Evolutionary conservation across 2,329 filamentous ascomycete species (phyloP).

Genomic region (Myriosclerotinia curreyana): DNA sequence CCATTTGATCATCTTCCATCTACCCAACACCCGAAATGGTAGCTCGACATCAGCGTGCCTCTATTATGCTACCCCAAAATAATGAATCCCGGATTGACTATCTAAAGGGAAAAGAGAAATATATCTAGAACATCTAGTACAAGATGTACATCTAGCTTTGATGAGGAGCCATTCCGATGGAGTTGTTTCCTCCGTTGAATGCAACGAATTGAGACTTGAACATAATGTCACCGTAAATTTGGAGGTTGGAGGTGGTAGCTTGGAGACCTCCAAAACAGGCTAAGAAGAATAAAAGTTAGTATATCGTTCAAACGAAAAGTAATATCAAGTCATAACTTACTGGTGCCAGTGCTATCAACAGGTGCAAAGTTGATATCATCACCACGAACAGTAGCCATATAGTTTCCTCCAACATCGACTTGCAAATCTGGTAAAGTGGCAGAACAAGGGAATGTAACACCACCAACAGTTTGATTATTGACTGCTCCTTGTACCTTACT

Average conservation of each 20-base stretch:
- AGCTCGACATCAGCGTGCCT: slow-evolving; percentile 7
- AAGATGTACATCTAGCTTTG: slow-evolving; percentile 27
- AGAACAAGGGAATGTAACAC: slow-evolving; percentile 42
- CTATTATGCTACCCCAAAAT: slow-evolving; percentile 13
- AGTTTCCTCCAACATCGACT: slow-evolving; percentile 42
- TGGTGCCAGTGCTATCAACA: slow-evolving; percentile 45
- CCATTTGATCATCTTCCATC: neutral
- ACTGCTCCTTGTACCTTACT: slow-evolving; percentile 40
- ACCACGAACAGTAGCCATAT: slow-evolving; percentile 47
- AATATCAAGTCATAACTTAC: slow-evolving; percentile 41
- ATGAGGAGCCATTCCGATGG: slow-evolving; percentile 49
- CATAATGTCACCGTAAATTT: slow-evolving; percentile 62
- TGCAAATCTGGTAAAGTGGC: slow-evolving; percentile 40
- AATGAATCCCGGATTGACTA: neutral
- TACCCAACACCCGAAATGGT: slow-evolving; percentile 5
- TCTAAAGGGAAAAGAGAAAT: slow-evolving; percentile 3
- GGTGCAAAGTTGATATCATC: slow-evolving; percentile 52
- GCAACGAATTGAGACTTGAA: slow-evolving; percentile 60
- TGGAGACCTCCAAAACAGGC: slow-evolving; percentile 69
- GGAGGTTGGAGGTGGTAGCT: slow-evolving; percentile 52
- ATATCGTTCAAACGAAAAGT: neutral
- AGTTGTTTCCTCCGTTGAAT: slow-evolving; percentile 55
- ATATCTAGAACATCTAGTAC: neutral
- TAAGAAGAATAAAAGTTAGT: slow-evolving; percentile 31
- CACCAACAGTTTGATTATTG: slow-evolving; percentile 40